Evolutionary conservation across 164 flowering plant species (phyloP), one percentile per base, ranked within the genome.

Genomic region (Saururus chinensis): DNA sequence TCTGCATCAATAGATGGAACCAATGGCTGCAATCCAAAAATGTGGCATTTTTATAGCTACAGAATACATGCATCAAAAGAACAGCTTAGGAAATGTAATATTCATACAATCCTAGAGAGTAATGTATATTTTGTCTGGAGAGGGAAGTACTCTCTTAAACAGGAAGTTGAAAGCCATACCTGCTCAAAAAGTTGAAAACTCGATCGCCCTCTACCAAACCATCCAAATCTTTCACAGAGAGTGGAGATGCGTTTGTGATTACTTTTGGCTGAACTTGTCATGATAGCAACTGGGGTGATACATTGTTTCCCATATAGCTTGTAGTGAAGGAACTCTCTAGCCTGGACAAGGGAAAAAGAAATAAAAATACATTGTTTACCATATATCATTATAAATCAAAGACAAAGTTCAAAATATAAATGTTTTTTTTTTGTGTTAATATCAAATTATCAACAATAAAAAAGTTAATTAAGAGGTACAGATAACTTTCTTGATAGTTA

Each of bases 231-330:
- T 75, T 88, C 85, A 75, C 97, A 89, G 6, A 93, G 84, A 45
- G 83, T 70, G 59, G 76, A 85, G 59, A 93, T 79, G 54, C 72
- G 85, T 69, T 81, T 74, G 70, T 93, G 95, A 75, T 93, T 93
- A 65, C 79, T 82, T 79, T 93, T 93, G 58, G 95, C 96, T 1
- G 92, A 70, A 77, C 98, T 93, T 59, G 98, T 93, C 98, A 93
- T 93, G 68, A 93, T 89, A 48, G 97, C 98, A 68, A 93, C 86
- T 65, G 98, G 98, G n/a, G 97, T 93, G 63, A 89, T 74, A 67
- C 92, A 86, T 66, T 93, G 98, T 61, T 81, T 81, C 59, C 96
- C 92, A 76, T 82, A 86, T 17, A 89, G 58, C 76, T 93, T 93
- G 79, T 75, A 86, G 75, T 86, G 80, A 72, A 93, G 72, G 70